Percentiles rank a stretch among this genome's conserved stretches.
Conservation (phyloP, 805 yeast genomes). For the Zygotorulaspora sp. region DNA sequence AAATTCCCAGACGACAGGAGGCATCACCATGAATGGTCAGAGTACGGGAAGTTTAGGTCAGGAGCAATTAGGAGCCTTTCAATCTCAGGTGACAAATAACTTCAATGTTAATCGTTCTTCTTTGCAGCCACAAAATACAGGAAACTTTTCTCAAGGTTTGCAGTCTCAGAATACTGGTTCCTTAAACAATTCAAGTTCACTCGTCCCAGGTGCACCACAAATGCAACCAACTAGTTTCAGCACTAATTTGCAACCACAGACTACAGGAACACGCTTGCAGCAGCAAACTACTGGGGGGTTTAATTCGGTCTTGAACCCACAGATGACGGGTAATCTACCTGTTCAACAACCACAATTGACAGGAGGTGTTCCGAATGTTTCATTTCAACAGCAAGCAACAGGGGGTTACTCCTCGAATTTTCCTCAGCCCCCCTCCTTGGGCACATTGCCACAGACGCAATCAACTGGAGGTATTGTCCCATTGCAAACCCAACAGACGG, state of each 20-base stretch:
- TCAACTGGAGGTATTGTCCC: conserved; percentile 40
- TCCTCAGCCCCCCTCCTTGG: conserved; percentile 17
- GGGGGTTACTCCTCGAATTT: conserved; percentile 23
- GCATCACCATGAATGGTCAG: conserved; percentile 35
- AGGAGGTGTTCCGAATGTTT: conserved; percentile 31
- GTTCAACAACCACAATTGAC: conserved; percentile 22
- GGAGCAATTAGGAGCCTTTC: conserved; percentile 26
- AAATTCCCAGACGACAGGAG: conserved; percentile 26
- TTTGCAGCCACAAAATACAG: conserved; percentile 32
- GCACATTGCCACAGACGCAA: conserved; percentile 30
- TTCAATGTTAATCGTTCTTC: conserved; percentile 6
- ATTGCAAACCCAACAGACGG: conserved; percentile 51
- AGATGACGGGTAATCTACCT: conserved; percentile 25
- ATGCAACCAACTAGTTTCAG: conserved; percentile 49
- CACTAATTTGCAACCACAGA: conserved; percentile 41
- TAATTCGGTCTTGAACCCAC: conserved; percentile 17
- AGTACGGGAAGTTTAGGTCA: conserved; percentile 41
- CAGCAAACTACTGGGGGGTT: conserved; percentile 49
- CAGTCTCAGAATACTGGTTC: conserved; percentile 48
- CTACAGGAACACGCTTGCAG: conserved; percentile 33
- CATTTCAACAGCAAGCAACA: conserved; percentile 39
- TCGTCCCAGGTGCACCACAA: conserved; percentile 41
- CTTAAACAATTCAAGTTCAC: conserved; percentile 29
- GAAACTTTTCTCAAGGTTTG: conserved; percentile 30
- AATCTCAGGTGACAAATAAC: conserved; percentile 50